Percentiles rank a stretch among this genome's conserved stretches.
phyloP scores from a whole-genome alignment of 2,329 filamentous ascomycete species.

The Ophiostoma populinum region DNA sequence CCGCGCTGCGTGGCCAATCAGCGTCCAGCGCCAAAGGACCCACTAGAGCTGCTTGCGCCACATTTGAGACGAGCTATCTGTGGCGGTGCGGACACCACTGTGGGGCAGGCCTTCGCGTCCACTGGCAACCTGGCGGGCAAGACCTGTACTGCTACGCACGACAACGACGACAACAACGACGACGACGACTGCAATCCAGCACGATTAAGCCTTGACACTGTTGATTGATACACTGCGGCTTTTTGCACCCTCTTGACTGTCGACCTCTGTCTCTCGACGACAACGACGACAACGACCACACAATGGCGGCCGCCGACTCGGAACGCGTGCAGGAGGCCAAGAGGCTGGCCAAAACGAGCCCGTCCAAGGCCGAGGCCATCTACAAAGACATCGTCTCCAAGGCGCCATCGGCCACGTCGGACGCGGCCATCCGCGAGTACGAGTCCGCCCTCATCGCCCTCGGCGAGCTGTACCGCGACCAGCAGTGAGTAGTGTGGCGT shows the following conservation, averaged over 20 bases:
- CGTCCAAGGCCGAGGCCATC: constrained; percentile 66
- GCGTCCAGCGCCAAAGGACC: too few species aligned
- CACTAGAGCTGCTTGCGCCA: too few species aligned
- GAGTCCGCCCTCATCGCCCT: constrained; percentile 76
- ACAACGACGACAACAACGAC: not conserved
- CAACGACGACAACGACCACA: not conserved
- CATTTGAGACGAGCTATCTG: not conserved
- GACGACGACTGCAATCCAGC: not conserved
- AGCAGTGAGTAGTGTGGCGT: constrained; percentile 56
- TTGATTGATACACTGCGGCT: not conserved
- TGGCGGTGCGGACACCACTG: constrained; percentile 1
- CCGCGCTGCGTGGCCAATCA: too few species aligned
- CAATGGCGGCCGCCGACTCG: constrained; percentile 41
- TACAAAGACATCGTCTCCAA: constrained; percentile 84
- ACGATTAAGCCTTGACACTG: not conserved
- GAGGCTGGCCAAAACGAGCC: constrained; percentile 63
- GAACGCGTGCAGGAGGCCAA: constrained; percentile 73
- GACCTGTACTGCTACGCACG: constrained; percentile 2
- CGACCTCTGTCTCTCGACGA: not conserved
- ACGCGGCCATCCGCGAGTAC: constrained; percentile 79
- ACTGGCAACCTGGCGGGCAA: constrained; percentile 7
- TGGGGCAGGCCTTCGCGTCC: constrained; percentile 6
- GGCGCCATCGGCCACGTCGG: constrained; percentile 64
- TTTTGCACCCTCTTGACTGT: not conserved
- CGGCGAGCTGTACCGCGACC: constrained; percentile 83